phyloP scores from a whole-genome alignment of 2,329 filamentous ascomycete genomes.

The Dothideomycetes sp. region DNA sequence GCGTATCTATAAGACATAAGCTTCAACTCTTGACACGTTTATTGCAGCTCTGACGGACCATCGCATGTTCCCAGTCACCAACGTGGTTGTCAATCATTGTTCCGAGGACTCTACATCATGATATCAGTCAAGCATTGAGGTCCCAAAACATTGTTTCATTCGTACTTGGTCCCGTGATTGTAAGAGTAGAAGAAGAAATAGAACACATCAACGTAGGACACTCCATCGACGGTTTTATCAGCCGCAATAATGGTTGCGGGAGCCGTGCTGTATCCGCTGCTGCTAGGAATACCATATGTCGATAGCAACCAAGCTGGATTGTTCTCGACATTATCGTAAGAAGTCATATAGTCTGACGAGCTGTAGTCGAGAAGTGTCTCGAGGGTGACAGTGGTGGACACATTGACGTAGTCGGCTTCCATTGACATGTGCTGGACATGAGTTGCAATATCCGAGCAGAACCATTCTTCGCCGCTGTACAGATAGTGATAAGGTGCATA shows the following conservation, averaged over 20 bases:
- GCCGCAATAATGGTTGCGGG: slow-evolving; percentile 7
- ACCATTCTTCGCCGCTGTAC: slow-evolving; percentile 5
- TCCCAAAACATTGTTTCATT: too few relatives aligned
- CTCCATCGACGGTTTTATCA: background rate
- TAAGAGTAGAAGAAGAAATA: slow-evolving; percentile 7
- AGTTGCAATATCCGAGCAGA: slow-evolving; percentile 3
- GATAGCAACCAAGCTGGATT: slow-evolving; percentile 4
- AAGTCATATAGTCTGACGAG: slow-evolving; percentile 1
- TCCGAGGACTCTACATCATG: background rate
- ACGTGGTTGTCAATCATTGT: slow-evolving; percentile 7
- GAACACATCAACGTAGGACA: slow-evolving; percentile 2
- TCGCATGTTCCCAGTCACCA: slow-evolving; percentile 5
- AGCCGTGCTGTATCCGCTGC: slow-evolving; percentile 3
- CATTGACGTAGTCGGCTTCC: slow-evolving; percentile 2
- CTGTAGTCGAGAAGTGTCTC: slow-evolving; percentile 1
- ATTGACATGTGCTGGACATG: slow-evolving; percentile 6
- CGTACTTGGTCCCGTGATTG: slow-evolving; percentile 3
- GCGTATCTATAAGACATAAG: background rate
- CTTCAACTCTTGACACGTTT: background rate
- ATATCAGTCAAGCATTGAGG: background rate
- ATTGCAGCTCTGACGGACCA: background rate
- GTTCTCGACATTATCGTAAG: slow-evolving; percentile 5
- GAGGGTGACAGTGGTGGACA: slow-evolving; percentile 2
- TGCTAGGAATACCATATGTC: slow-evolving; percentile 3
- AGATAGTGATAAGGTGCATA: slow-evolving; percentile 5